Percentiles rank a stretch among this genome's conserved stretches.
Evolutionary conservation across 176 grass and related monocot genomes (phyloP).

Genomic region (Luzula sylvatica): DNA sequence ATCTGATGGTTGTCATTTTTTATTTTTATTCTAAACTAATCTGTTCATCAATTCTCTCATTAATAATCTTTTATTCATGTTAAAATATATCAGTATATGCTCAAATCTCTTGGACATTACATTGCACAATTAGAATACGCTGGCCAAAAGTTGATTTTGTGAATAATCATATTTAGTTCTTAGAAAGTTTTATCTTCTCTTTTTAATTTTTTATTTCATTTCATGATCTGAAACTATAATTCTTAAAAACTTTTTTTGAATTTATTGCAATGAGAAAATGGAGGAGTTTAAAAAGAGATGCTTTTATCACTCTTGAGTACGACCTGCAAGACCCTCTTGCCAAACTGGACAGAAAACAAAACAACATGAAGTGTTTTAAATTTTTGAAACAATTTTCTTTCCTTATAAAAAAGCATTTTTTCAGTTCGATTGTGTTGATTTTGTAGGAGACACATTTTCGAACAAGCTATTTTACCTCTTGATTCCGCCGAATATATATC

Average conservation of each 20-base stretch:
- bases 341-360: constrained; percentile 76
- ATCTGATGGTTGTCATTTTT: too few species aligned
- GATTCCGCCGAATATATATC: constrained; percentile 96
- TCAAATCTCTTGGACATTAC: too few species aligned
- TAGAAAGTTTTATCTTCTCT: constrained; percentile 7
- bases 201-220: not conserved
- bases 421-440: constrained; percentile 9
- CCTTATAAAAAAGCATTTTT: not conserved
- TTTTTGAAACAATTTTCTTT: not conserved
- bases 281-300: constrained; percentile 86
- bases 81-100: too few species aligned
- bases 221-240: not conserved
- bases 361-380: constrained; percentile 68
- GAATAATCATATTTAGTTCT: too few species aligned
- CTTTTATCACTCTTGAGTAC: constrained; percentile 99
- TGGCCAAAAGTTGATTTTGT: too few species aligned
- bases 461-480: constrained; percentile 86
- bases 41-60: too few species aligned
- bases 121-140: too few species aligned
- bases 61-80: too few species aligned
- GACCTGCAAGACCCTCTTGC: constrained; percentile 63
- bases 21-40: too few species aligned
- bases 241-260: constrained; percentile 21
- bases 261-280: constrained; percentile 83
- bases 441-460: constrained; percentile 61